Conservation (phyloP, 2,329 filamentous ascomycete genomes). For the Aureobasidium sp. region DNA sequence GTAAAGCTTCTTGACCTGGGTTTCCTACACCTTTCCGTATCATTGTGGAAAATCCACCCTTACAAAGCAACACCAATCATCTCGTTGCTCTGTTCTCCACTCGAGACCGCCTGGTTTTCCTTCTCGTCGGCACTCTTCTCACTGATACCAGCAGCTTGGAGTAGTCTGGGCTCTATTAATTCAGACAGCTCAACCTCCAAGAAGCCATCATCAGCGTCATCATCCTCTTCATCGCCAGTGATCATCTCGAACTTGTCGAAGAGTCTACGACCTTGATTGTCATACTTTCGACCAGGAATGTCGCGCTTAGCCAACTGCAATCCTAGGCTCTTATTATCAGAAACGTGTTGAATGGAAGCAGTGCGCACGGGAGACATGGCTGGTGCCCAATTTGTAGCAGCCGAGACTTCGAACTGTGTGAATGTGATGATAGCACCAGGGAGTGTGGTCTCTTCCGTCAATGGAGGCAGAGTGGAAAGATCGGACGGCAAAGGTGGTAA, state of each 20-base stretch:
- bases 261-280: slow-evolving; percentile 62
- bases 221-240: slow-evolving; percentile 42
- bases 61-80: not conserved
- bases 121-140: not conserved
- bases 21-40: not conserved
- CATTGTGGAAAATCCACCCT: not conserved
- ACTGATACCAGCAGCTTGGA: slow-evolving; percentile 2
- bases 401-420: slow-evolving; percentile 55
- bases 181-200: slow-evolving; percentile 53
- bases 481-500: slow-evolving; percentile 55
- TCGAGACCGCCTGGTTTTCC: not conserved
- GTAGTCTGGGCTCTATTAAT: slow-evolving; percentile 58
- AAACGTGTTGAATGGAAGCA: slow-evolving; percentile 50
- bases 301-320: slow-evolving; percentile 64
- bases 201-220: slow-evolving; percentile 45
- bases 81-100: not conserved
- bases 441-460: slow-evolving; percentile 42
- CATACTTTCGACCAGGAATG: slow-evolving; percentile 49
- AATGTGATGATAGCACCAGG: slow-evolving; percentile 60
- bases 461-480: slow-evolving; percentile 41
- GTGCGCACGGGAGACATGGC: slow-evolving; percentile 54
- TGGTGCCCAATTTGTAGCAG: slow-evolving; percentile 58
- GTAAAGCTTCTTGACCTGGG: not conserved
- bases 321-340: slow-evolving; percentile 41
- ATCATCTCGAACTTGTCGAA: slow-evolving; percentile 73